phyloP scores from a whole-genome alignment of 495 filamentous ascomycete genomes.

The Rhypophila decipiens region DNA sequence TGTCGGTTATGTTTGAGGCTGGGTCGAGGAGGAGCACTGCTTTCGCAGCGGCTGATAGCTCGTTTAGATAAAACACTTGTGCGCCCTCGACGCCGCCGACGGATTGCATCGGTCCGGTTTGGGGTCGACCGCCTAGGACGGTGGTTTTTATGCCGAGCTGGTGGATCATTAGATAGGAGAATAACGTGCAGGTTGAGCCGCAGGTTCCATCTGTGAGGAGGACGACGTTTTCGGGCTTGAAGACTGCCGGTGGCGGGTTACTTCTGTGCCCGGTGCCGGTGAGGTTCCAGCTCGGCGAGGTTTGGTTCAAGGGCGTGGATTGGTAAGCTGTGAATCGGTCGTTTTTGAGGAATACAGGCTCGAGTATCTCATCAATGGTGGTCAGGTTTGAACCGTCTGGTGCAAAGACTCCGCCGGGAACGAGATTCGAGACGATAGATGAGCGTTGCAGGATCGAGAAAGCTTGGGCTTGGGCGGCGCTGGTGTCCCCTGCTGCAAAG shows the following conservation, averaged over 20 bases:
- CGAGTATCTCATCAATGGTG: slow-evolving; percentile 16
- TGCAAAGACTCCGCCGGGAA: slow-evolving; percentile 13
- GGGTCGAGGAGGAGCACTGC: slow-evolving; percentile 9
- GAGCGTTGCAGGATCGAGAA: slow-evolving; percentile 8
- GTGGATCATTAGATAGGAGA: slow-evolving; percentile 51
- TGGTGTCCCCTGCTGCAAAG: background rate
- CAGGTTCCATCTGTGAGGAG: slow-evolving; percentile 50
- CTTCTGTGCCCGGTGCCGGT: slow-evolving; percentile 19
- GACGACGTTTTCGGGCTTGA: slow-evolving; percentile 16
- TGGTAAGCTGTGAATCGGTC: slow-evolving; percentile 25
- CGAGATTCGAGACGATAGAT: slow-evolving; percentile 16
- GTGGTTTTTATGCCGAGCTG: slow-evolving; percentile 49
- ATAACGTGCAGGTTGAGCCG: slow-evolving; percentile 55
- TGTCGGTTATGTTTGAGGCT: slow-evolving; percentile 8
- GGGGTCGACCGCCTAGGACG: slow-evolving; percentile 51
- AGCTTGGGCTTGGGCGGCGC: slow-evolving; percentile 1
- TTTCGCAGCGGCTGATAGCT: slow-evolving; percentile 11
- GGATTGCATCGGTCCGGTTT: slow-evolving; percentile 47
- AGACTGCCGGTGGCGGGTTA: slow-evolving; percentile 14
- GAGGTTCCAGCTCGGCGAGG: slow-evolving; percentile 11
- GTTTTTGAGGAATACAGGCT: slow-evolving; percentile 21
- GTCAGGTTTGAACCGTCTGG: slow-evolving; percentile 21
- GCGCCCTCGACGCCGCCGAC: slow-evolving; percentile 53
- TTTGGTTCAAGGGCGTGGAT: slow-evolving; percentile 15
- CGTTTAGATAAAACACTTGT: slow-evolving; percentile 18